Evolutionary conservation across 306 rosid genomes (phyloP), one percentile per base, ranked within the genome.

Genomic region (Quercus bicolor): DNA sequence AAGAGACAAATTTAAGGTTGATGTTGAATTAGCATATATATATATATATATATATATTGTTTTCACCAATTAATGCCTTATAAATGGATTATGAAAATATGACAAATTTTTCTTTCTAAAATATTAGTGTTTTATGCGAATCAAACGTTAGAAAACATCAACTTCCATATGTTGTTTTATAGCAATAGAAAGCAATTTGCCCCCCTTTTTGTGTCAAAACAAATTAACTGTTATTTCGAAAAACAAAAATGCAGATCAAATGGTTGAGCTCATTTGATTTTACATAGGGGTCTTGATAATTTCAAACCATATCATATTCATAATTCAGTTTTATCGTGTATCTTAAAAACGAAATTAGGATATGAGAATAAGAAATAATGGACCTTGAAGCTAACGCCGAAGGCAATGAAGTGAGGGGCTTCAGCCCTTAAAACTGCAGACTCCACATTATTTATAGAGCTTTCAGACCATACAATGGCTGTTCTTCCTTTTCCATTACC

Each of bases 401-500:
- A 94, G 77, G 88, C 96, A 80, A 94, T 73, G 87, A 87, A 81
- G 21, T 90, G 21, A 0, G 77, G 37, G 33, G 97, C 85, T 89
- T 90, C 91, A 3, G 57, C 88, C 78, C 68, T 90, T 82, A 91
- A 87, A 45, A 89, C 89, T 31, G 98, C 97, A 80, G 98, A 94
- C 14, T 73, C 97, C 0, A 84, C 34, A 66, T 94, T 94, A 71
- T 90, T 83, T 3, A n/a, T 9, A 55, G 98, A 94, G 88, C 98
- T 94, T 73, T 94, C 82, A 20, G 96, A 87, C 94, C 89, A 90
- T 29, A 84, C 86, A 71, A 94, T 87, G 13, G 57, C 55, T 1
- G 97, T 86, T 86, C 62, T 94, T 80, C 98, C 98, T 84, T 78
- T 91, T 9, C 98, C 98, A 77, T 91, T 91, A 29, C 98, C 97